A percentile compares a stretch with the other conserved stretches of the same genome.
These are phyloP conservation scores for Ceratocystis alfenasii DNA, from an alignment of 2,329 filamentous ascomycete genomes.

Conservation along the genomic window DNA sequence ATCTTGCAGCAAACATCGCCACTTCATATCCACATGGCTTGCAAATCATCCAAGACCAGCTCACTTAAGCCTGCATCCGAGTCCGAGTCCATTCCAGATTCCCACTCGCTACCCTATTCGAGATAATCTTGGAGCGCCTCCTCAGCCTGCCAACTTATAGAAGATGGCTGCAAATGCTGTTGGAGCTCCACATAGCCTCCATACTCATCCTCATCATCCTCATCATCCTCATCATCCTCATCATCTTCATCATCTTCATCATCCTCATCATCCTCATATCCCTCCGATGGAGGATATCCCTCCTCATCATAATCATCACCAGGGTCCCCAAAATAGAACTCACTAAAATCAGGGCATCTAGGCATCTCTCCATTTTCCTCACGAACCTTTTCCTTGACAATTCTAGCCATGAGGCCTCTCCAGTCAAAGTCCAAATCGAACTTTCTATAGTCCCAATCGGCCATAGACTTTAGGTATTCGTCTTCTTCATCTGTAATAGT, in stretches of 20 bases:
- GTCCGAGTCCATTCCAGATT: neutral
- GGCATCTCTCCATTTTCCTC: neutral
- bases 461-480: constrained; percentile 25
- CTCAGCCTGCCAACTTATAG: neutral
- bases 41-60: neutral
- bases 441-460: constrained; percentile 23
- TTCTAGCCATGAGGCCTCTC: neutral
- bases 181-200: no score
- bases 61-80: neutral
- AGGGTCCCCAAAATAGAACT: neutral
- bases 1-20: no score
- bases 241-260: neutral
- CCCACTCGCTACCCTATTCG: constrained; percentile 9
- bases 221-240: neutral
- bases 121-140: neutral
- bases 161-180: no score
- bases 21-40: neutral
- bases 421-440: constrained; percentile 17
- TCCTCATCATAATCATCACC: neutral
- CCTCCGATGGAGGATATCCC: no score
- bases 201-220: no score
- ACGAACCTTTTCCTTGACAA: neutral
- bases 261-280: neutral
- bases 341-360: no score
- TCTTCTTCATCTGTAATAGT: constrained; percentile 25